A percentile compares a stretch with the other conserved stretches of the same genome.
phyloP scores from a whole-genome alignment of 2,329 filamentous ascomycete species.

The Aspergillus clavatus region DNA sequence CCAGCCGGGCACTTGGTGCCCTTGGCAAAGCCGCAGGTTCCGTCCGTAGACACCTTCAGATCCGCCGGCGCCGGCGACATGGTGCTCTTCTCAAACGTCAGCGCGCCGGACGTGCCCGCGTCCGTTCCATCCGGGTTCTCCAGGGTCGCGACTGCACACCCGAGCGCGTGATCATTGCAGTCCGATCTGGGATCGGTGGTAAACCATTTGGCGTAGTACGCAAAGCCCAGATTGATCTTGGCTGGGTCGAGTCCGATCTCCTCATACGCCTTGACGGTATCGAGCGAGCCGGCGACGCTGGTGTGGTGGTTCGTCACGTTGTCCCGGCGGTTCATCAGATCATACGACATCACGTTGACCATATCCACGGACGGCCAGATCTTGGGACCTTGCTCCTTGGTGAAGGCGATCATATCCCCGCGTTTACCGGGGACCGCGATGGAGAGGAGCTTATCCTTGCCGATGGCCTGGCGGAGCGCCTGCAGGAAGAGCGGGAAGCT shows the following conservation, averaged over 20 bases:
- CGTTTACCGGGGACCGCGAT: conserved; percentile 61
- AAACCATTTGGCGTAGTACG: conserved; percentile 68
- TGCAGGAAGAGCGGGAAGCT: conserved; percentile 58
- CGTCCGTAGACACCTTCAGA: conserved; percentile 25
- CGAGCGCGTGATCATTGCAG: conserved; percentile 47
- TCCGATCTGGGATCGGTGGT: conserved; percentile 46
- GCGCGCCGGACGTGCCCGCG: conserved; percentile 47
- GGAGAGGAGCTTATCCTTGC: conserved; percentile 56
- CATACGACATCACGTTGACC: conserved; percentile 68
- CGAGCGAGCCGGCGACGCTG: conserved; percentile 53
- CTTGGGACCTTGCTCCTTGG: conserved; percentile 49
- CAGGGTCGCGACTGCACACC: conserved; percentile 55
- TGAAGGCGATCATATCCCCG: conserved; percentile 66
- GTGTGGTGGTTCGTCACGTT: conserved; percentile 60
- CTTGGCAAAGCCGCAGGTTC: conserved; percentile 30
- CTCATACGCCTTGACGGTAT: conserved; percentile 56
- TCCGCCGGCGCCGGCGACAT: conserved; percentile 21
- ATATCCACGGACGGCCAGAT: conserved; percentile 61
- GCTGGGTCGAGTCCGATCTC: conserved; percentile 50
- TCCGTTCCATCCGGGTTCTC: conserved; percentile 60
- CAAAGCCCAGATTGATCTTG: conserved; percentile 62
- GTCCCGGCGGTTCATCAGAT: conserved; percentile 66
- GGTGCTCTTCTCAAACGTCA: conserved; percentile 45
- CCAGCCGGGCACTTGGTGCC: conserved; percentile 27
- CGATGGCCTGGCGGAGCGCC: conserved; percentile 56